These are phyloP conservation scores for Pichia sp. DNA, from an alignment of 1,139 yeast genomes.

Conservation along the genomic window DNA sequence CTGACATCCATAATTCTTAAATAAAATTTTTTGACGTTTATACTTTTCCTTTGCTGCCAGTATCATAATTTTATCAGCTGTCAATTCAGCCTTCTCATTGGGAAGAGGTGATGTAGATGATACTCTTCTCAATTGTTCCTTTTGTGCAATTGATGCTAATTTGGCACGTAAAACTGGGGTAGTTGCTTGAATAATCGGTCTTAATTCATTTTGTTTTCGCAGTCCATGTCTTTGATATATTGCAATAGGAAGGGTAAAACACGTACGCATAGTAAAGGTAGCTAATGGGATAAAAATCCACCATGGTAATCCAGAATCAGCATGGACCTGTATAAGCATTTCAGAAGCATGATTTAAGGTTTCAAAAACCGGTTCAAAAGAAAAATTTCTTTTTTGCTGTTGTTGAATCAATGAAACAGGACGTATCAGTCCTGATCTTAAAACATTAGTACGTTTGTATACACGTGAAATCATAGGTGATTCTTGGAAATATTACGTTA, in stretches of 20 bases:
- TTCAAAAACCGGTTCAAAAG: slow-evolving; percentile 19
- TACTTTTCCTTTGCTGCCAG: slow-evolving; percentile 73
- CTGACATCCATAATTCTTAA: slow-evolving; percentile 61
- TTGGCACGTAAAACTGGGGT: slow-evolving; percentile 69
- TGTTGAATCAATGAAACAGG: neutral
- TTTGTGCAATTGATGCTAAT: slow-evolving; percentile 52
- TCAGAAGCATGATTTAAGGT: slow-evolving; percentile 21
- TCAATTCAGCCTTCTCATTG: slow-evolving; percentile 40
- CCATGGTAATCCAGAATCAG: slow-evolving; percentile 69
- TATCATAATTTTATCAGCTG: slow-evolving; percentile 70
- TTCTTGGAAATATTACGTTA: too few species aligned
- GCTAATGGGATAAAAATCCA: slow-evolving; percentile 70
- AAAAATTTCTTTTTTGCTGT: slow-evolving; percentile 11
- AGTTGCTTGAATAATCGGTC: slow-evolving; percentile 68
- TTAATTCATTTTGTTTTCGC: slow-evolving; percentile 61
- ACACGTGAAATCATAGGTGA: too few species aligned
- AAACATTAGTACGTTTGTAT: too few species aligned
- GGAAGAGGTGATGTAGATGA: slow-evolving; percentile 13
- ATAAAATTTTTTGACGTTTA: slow-evolving; percentile 63
- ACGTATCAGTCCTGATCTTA: neutral
- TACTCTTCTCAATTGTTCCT: slow-evolving; percentile 28
- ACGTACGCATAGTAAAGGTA: slow-evolving; percentile 58
- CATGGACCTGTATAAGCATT: slow-evolving; percentile 43
- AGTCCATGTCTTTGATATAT: slow-evolving; percentile 62
- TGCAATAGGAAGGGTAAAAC: slow-evolving; percentile 74